Evolutionary conservation across 192 early-diverging fungal genomes (phyloP).

Genomic region (Coemansia sp.): DNA sequence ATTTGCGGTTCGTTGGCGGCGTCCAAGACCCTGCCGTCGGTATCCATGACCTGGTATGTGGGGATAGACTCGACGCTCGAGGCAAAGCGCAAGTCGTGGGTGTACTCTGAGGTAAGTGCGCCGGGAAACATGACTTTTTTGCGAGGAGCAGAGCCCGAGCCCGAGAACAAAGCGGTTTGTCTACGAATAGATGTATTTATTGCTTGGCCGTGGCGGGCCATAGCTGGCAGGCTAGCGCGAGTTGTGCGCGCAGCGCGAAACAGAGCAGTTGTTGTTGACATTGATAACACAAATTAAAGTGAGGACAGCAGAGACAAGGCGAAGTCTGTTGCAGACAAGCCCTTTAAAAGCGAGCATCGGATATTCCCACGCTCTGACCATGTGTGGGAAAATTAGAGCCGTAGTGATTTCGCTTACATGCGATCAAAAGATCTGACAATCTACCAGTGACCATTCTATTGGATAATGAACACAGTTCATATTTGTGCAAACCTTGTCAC

Average conservation of each 20-base stretch:
- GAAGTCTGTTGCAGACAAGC: neutral
- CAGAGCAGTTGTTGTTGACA: slow-evolving; percentile 3
- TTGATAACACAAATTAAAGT: neutral
- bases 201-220: neutral
- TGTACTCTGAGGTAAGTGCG: slow-evolving; percentile 66
- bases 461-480: no score
- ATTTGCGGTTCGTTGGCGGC: slow-evolving; percentile 68
- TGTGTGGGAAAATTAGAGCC: neutral
- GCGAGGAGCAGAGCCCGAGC: slow-evolving; percentile 20
- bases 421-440: no score
- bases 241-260: neutral
- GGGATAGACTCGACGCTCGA: slow-evolving; percentile 73
- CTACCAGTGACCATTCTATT: neutral
- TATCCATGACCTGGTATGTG: slow-evolving; percentile 95
- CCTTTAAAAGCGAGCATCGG: neutral
- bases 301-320: neutral
- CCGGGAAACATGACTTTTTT: slow-evolving; percentile 72
- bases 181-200: neutral
- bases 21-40: slow-evolving; percentile 77
- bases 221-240: neutral
- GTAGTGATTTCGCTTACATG: no score
- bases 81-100: slow-evolving; percentile 66
- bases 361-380: neutral
- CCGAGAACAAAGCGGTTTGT: slow-evolving; percentile 21
- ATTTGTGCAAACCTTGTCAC: no score